phyloP scores from a whole-genome alignment of 495 filamentous ascomycete species.

The Extremus antarcticus region DNA sequence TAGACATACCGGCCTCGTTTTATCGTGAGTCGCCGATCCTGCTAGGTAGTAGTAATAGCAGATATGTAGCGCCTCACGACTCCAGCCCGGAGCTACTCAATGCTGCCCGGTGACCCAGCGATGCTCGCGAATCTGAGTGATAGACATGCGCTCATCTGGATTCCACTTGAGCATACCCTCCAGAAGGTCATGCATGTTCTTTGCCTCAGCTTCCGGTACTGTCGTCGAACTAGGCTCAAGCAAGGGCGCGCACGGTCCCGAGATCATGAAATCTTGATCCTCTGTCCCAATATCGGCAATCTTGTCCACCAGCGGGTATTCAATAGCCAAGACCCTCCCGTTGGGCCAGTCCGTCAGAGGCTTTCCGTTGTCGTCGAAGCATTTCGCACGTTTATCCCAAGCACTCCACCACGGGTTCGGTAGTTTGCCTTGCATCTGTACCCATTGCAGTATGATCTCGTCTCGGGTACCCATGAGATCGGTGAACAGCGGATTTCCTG shows the following conservation, averaged over 20 bases:
- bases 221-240: neutral
- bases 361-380: constrained; percentile 19
- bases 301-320: constrained; percentile 1
- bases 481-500: constrained; percentile 24
- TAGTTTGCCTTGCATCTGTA: constrained; percentile 26
- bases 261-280: neutral
- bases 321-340: neutral
- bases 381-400: constrained; percentile 19
- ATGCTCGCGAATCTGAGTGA: constrained; percentile 17
- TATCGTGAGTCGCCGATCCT: too few species aligned
- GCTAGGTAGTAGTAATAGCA: too few species aligned
- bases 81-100: too few species aligned
- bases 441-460: constrained; percentile 22
- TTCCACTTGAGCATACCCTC: constrained; percentile 14
- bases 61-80: too few species aligned
- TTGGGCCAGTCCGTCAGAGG: neutral
- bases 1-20: too few species aligned
- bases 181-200: constrained; percentile 21
- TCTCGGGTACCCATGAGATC: constrained; percentile 20
- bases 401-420: constrained; percentile 30
- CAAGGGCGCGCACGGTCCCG: neutral
- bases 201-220: constrained; percentile 17
- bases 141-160: constrained; percentile 19
- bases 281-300: constrained; percentile 1
- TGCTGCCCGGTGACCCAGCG: constrained; percentile 20